phyloP scores from a whole-genome alignment of 306 rosid genomes.

The Cucumis sativus region Cucumber_9930_V3 NC_026657.2:9181501-9182000 shows the following conservation, averaged over 20 bases:
- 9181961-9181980: slow-evolving; percentile 66
- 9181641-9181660: too few species aligned
- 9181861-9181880: slow-evolving; percentile 65
- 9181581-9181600: not conserved
- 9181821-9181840: slow-evolving; percentile 56
- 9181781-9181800: not conserved
- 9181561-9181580: not conserved
- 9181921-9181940: slow-evolving; percentile 39
- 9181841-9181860: slow-evolving; percentile 56
- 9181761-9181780: not conserved
- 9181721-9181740: not conserved
- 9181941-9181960: slow-evolving; percentile 81
- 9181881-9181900: slow-evolving; percentile 27
- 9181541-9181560: not conserved
- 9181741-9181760: not conserved
- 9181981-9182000: slow-evolving; percentile 54
- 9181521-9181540: not conserved
- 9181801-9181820: slow-evolving; percentile 3
- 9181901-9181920: slow-evolving; percentile 16
- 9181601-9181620: not conserved
- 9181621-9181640: not conserved
- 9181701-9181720: not conserved
- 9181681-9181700: not conserved
- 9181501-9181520: not conserved
- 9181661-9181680: too few species aligned